Base-by-base conservation (phyloP, 768 basidiomycete genomes). In the Calocybe gangraenosa region DNA sequence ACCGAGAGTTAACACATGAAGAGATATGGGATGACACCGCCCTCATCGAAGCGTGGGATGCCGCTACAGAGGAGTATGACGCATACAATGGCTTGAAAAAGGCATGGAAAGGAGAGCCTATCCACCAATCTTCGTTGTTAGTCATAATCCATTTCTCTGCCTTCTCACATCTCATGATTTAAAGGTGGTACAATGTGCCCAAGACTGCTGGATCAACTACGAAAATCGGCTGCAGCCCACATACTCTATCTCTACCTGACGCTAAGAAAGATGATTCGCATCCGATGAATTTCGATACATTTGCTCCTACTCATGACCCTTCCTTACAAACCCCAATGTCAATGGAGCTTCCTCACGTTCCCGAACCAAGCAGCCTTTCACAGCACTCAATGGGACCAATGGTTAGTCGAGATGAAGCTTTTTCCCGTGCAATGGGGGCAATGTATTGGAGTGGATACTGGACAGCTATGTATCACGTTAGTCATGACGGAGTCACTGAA, bases 361-460 rank as follows among this genome's bases (percentile, higher is more conserved):
- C 59, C 13, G 56, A 53, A 25, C 46, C 45, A 14, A 57, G 60
- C 33, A 56, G 55, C 43, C 40, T 64, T 2, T 66, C 68, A 17
- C 53, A 59, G 14, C 58, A 28, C 11, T 28, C 64, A 11, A 52
- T 64, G 5, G 70, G 65, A 7, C 51, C 59, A 2, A 66, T 67
- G 60, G 76, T 81, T 14, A 74, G 70, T 51, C 79, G 76, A 53
- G 86, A 91, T 50, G 85, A 91, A 55, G 87, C 87, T 1, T 91
- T 91, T 62, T 69, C 73, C 19, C 79, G 81, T 38, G 89, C 87
- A 3, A 53, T 89, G 56, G 75, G 73, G 22, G 87, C 89, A 14
- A 89, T 85, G 81, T 92, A 91, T 60, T 91, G 89, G 88, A 71
- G 74, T 18, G 89, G 88, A 15, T 92, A 91, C 60, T 92, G 88